Evolutionary conservation across 345 rosid species (phyloP), one percentile per base, ranked within the genome.

Genomic region (Alliaria petiolata): DNA sequence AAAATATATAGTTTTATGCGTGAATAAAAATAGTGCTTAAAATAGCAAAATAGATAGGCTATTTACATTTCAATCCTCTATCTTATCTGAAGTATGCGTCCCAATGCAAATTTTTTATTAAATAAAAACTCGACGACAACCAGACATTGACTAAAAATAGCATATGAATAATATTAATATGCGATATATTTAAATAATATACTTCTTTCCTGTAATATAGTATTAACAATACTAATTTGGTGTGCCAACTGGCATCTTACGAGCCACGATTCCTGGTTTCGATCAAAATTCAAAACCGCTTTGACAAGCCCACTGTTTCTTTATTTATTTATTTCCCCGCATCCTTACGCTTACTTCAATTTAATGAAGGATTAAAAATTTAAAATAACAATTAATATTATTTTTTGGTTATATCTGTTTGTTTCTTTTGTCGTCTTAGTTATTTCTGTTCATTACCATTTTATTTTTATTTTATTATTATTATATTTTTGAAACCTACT

Each of bases 51-150:
- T 22, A 22, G n/a, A n/a, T n/a, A n/a, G n/a, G n/a, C 25, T 22
- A 22, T 22, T 58, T 60, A 35, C 58, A 6, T 13, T 33, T 6
- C 14, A 7, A 53, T 52, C 62, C 74, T 67, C 35, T 61, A 61
- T 53, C 78, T 75, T 60, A 75, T 75, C 78, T 68, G 7, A 75
- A 68, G 78, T 61, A 67, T 68, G 74, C 78, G 74, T 75, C 78
- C 78, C 74, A 35, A 75, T 75, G 74, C 78, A 68, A 60, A 60
- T 60, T 59, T 34, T 43, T 6, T 44, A 60, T 34, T 44, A 16
- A 42, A 67, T 16, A 11, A 50, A 28, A 52, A 43, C 19, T 67
- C 78, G 78, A 75, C 78, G 67, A 53, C 51, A 60, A 67, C 64
- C 51, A 52, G 74, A 75, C 78, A 75, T 67, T 60, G 74, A 60